Evolutionary conservation across 768 basidiomycete genomes (phyloP).

Genomic region (Fistulinella prunicolor): DNA sequence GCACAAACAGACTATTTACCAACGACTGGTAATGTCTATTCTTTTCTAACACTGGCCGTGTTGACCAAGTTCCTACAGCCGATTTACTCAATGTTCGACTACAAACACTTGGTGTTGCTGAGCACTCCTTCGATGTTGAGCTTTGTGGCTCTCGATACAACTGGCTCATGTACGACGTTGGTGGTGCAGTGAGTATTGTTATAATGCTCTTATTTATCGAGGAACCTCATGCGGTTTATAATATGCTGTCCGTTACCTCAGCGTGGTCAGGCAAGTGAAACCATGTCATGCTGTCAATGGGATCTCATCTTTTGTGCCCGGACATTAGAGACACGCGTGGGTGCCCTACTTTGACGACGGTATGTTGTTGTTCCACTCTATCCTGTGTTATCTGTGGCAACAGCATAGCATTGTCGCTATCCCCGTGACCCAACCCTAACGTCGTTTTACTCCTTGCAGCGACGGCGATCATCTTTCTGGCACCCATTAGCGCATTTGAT

Average conservation of each 20-base stretch:
- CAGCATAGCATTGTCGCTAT: constrained; percentile 18
- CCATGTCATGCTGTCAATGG: constrained; percentile 10
- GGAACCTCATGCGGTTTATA: neutral
- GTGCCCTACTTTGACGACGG: constrained; percentile 85
- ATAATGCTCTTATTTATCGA: neutral
- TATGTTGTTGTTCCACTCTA: constrained; percentile 32
- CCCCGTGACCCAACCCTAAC: constrained; percentile 10
- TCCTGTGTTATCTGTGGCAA: constrained; percentile 6
- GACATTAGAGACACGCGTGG: constrained; percentile 69
- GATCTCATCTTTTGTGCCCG: constrained; percentile 10
- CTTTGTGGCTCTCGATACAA: constrained; percentile 61
- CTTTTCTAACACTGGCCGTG: neutral
- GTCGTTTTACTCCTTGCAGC: constrained; percentile 39
- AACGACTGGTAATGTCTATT: constrained; percentile 50
- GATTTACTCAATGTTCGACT: constrained; percentile 78
- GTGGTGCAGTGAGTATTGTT: constrained; percentile 62
- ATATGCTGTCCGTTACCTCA: constrained; percentile 26
- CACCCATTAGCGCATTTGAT: constrained; percentile 85
- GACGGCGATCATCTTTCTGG: constrained; percentile 82
- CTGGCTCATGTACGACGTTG: constrained; percentile 83
- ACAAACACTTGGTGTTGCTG: constrained; percentile 76
- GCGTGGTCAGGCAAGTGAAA: constrained; percentile 56
- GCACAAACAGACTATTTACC: constrained; percentile 69
- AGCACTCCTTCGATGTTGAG: constrained; percentile 69
- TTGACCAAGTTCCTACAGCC: constrained; percentile 38